Evolutionary conservation across 345 rosid species (phyloP).

Genomic region (Eucalyptus rudis): DNA sequence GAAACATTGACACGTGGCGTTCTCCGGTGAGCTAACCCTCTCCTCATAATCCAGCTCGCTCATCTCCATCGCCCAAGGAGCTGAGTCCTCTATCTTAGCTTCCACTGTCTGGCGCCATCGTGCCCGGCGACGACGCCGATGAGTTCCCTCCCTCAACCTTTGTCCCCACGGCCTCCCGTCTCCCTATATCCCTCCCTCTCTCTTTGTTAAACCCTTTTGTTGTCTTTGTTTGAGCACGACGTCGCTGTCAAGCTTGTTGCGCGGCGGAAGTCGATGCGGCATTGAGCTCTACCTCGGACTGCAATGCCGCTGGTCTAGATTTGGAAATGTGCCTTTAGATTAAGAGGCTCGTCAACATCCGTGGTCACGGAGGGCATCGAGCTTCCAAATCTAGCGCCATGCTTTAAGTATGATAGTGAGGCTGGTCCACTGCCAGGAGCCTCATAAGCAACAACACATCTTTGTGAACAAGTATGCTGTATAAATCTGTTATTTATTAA

Average conservation of each 20-base stretch:
- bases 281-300: neutral
- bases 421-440: too few species aligned
- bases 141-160: neutral
- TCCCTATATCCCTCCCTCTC: neutral
- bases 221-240: too few species aligned
- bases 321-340: neutral
- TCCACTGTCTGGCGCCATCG: rapidly evolving
- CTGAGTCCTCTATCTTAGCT: neutral
- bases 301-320: neutral
- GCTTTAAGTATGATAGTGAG: neutral
- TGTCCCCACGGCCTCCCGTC: neutral
- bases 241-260: too few species aligned
- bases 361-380: neutral
- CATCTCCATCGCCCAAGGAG: neutral
- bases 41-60: neutral
- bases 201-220: neutral
- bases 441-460: too few species aligned
- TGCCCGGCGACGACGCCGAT: neutral
- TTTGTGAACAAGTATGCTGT: too few species aligned
- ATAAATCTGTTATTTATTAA: too few species aligned
- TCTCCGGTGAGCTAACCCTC: neutral
- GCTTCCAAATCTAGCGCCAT: neutral
- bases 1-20: neutral
- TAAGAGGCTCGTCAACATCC: neutral
- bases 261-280: neutral